Conservation (phyloP, 768 basidiomycete genomes). For the Crassisporium funariophilum region DNA sequence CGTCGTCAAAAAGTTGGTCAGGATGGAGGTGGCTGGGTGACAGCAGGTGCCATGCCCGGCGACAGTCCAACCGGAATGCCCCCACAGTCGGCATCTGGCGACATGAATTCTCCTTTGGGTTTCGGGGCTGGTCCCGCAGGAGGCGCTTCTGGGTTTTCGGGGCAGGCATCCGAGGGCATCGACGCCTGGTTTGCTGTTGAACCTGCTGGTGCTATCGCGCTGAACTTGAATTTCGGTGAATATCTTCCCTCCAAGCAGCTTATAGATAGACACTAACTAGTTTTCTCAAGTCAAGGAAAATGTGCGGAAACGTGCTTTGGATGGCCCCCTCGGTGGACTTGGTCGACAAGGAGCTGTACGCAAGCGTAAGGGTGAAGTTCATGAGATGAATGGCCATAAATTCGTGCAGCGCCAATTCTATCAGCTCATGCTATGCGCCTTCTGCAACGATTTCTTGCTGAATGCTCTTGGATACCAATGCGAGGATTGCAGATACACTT, state of each 20-base stretch:
- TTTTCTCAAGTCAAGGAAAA: slow-evolving; percentile 87
- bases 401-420: slow-evolving; percentile 98
- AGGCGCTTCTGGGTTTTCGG: slow-evolving; percentile 34
- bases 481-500: slow-evolving; percentile 98
- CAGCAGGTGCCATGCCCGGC: slow-evolving; percentile 86
- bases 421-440: slow-evolving; percentile 97
- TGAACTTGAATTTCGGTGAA: slow-evolving; percentile 92
- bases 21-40: slow-evolving; percentile 95
- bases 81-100: slow-evolving; percentile 35
- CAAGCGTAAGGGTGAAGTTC: slow-evolving; percentile 96
- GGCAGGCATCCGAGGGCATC: slow-evolving; percentile 70
- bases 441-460: slow-evolving; percentile 96
- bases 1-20: slow-evolving; percentile 88
- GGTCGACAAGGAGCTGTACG: slow-evolving; percentile 98
- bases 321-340: slow-evolving; percentile 81
- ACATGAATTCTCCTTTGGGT: slow-evolving; percentile 52
- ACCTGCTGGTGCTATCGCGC: slow-evolving; percentile 89
- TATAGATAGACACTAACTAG: slow-evolving; percentile 11
- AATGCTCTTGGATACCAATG: slow-evolving; percentile 99
- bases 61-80: slow-evolving; percentile 42
- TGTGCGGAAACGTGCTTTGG: slow-evolving; percentile 92
- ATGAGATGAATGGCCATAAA: slow-evolving; percentile 99
- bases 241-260: slow-evolving; percentile 17
- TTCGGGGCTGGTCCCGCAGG: slow-evolving; percentile 46
- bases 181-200: slow-evolving; percentile 98